phyloP scores from a whole-genome alignment of 176 grass and related monocot species.

The Bothriochloa decipiens region DNA sequence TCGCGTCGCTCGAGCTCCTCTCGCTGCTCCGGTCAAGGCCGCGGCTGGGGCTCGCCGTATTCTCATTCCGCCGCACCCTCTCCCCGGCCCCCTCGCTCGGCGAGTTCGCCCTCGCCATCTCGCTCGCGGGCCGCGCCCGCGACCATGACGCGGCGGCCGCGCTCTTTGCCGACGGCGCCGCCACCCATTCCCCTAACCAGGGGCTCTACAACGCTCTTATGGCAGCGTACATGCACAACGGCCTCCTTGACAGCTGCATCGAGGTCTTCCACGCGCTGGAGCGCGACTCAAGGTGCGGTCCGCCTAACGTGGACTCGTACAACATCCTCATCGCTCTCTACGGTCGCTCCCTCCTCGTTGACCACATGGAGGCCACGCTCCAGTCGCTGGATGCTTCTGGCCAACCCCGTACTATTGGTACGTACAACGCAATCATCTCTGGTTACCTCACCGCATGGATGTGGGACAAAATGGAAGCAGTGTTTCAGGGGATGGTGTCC shows the following conservation, averaged over 20 bases:
- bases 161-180: constrained; percentile 62
- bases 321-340: constrained; percentile 87
- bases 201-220: constrained; percentile 88
- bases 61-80: constrained; percentile 57
- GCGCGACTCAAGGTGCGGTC: constrained; percentile 53
- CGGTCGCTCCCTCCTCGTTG: constrained; percentile 71
- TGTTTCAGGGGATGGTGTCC: constrained; percentile 57
- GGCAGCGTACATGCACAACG: constrained; percentile 77
- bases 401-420: constrained; percentile 54
- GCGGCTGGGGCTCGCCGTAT: constrained; percentile 61
- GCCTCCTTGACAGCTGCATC: constrained; percentile 53
- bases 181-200: constrained; percentile 44
- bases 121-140: constrained; percentile 64
- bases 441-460: constrained; percentile 79
- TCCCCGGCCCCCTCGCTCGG: constrained; percentile 43
- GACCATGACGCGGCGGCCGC: constrained; percentile 43
- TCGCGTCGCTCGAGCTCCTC: constrained; percentile 68
- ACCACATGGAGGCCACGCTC: constrained; percentile 76
- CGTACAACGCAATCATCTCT: constrained; percentile 75
- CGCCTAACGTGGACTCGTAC: constrained; percentile 71
- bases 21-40: constrained; percentile 63
- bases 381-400: constrained; percentile 58
- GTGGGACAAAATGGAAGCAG: constrained; percentile 83
- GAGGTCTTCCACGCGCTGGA: constrained; percentile 53
- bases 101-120: constrained; percentile 80